Percentiles rank a stretch among this genome's conserved stretches.
Conservation (phyloP, 306 rosid species). For the Quercus bicolor region DNA sequence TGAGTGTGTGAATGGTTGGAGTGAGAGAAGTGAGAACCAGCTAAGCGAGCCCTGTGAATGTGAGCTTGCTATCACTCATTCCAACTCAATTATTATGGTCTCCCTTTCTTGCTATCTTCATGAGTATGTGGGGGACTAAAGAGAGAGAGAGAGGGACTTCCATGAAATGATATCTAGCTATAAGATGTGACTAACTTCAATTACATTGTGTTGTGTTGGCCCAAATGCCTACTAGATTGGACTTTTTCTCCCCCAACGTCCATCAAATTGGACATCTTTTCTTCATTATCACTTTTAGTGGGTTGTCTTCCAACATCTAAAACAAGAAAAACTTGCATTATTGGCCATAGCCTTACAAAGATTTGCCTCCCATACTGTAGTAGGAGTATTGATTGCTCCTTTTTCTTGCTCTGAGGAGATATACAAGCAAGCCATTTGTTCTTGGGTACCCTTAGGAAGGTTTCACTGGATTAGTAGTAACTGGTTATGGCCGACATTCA, state of each 20-base stretch:
- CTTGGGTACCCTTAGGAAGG: no score
- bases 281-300: not conserved
- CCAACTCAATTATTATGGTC: not conserved
- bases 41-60: not conserved
- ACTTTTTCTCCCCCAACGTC: not conserved
- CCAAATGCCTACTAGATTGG: not conserved
- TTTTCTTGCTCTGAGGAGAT: not conserved
- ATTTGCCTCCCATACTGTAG: not conserved
- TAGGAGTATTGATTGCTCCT: not conserved
- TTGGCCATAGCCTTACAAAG: not conserved
- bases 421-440: no score
- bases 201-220: not conserved
- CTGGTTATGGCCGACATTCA: no score
- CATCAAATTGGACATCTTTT: not conserved
- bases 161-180: not conserved
- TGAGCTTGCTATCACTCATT: constrained; percentile 2
- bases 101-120: constrained; percentile 1
- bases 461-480: no score
- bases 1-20: not conserved
- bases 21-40: constrained; percentile 5
- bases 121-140: not conserved
- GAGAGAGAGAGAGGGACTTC: not conserved
- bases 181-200: not conserved
- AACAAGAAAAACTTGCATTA: not conserved
- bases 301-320: constrained; percentile 6